phyloP scores from a whole-genome alignment of 1,284 basidiomycete genomes.

The Cerrena zonata region DNA sequence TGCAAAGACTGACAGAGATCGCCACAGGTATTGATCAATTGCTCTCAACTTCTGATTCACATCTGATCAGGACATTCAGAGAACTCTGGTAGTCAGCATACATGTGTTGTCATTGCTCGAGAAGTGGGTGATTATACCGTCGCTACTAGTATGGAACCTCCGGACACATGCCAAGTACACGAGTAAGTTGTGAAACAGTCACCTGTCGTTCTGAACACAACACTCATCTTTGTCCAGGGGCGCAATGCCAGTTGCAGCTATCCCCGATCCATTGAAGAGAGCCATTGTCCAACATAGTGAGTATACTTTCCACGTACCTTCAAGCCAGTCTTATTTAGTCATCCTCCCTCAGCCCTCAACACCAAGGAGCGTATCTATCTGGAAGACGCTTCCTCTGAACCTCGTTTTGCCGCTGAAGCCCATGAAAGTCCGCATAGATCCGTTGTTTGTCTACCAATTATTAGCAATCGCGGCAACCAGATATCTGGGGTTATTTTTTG shows the following conservation, averaged over 20 bases:
- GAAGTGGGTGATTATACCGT: constrained; percentile 66
- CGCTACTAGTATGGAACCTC: constrained; percentile 57
- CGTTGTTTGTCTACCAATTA: constrained; percentile 63
- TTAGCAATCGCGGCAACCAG: constrained; percentile 66
- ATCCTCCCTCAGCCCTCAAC: constrained; percentile 46
- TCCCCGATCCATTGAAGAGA: constrained; percentile 56
- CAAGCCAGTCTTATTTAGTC: not conserved
- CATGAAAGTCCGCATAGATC: constrained; percentile 52
- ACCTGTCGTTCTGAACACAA: not conserved
- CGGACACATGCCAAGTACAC: constrained; percentile 59
- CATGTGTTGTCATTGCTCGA: constrained; percentile 60
- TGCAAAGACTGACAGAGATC: constrained; percentile 65
- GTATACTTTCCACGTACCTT: constrained; percentile 22
- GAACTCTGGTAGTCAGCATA: constrained; percentile 58
- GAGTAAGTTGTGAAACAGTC: constrained; percentile 43
- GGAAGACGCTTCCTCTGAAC: constrained; percentile 56
- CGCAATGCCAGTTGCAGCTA: constrained; percentile 50
- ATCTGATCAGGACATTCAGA: constrained; percentile 33
- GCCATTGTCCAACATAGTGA: constrained; percentile 60
- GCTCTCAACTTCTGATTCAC: not conserved
- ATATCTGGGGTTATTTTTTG: constrained; percentile 45
- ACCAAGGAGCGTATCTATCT: constrained; percentile 55
- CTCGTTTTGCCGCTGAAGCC: constrained; percentile 62
- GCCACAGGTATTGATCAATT: constrained; percentile 42
- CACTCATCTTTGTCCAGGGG: constrained; percentile 35